phyloP scores from a whole-genome alignment of 2,329 filamentous ascomycete species.

The Knufia petricola region DNA sequence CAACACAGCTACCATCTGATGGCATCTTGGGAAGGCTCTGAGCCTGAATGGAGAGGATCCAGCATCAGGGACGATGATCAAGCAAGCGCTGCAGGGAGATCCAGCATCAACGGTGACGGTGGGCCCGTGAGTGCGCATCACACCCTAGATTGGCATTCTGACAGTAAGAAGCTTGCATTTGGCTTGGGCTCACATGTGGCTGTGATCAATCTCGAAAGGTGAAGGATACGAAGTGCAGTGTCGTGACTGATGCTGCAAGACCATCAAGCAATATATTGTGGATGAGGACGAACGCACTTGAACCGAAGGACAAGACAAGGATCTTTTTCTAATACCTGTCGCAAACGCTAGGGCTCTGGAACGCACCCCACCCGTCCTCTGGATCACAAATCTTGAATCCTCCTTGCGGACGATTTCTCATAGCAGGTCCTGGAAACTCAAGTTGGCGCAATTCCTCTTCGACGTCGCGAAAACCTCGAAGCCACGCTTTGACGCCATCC shows the following conservation, averaged over 20 bases:
- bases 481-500: slow-evolving; percentile 35
- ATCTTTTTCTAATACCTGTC: not conserved
- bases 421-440: not conserved
- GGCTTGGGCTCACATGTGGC: slow-evolving; percentile 37
- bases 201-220: slow-evolving; percentile 22
- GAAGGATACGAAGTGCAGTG: slow-evolving; percentile 7
- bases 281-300: not conserved
- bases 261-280: not conserved
- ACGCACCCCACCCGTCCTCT: slow-evolving; percentile 21
- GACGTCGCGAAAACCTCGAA: slow-evolving; percentile 35
- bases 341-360: slow-evolving; percentile 15
- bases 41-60: slow-evolving; percentile 21
- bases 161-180: slow-evolving; percentile 45
- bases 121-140: slow-evolving; percentile 26
- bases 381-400: not conserved
- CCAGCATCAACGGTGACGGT: slow-evolving; percentile 29
- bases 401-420: not conserved
- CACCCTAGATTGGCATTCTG: slow-evolving; percentile 43
- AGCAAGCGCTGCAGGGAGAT: slow-evolving; percentile 25
- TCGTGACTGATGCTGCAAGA: not conserved
- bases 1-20: slow-evolving; percentile 36
- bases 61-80: slow-evolving; percentile 26
- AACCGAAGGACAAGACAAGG: not conserved
- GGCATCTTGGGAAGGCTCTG: slow-evolving; percentile 29
- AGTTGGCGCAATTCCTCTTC: slow-evolving; percentile 29